Evolutionary conservation across 371 early-diverging fungal species (phyloP).

Genomic region (Circinella minor): DNA sequence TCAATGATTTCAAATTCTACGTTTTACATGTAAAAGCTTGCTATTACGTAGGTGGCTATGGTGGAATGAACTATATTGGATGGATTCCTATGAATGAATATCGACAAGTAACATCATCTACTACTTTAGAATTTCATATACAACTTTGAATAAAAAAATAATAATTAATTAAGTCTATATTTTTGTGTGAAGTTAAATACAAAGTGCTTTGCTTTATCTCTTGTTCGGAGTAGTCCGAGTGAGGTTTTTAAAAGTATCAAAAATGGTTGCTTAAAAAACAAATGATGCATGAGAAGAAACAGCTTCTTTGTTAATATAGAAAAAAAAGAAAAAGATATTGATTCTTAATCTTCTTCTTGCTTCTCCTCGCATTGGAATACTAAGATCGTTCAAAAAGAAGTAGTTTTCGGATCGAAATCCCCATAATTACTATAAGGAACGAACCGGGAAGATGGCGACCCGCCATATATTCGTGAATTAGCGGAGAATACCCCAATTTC

Average conservation of each 20-base stretch:
- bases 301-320: too few relatives aligned
- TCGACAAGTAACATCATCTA: constrained; percentile 19
- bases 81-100: constrained; percentile 43
- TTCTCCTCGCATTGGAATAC: too few relatives aligned
- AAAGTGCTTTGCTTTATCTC: too few relatives aligned
- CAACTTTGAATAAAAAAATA: neutral
- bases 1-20: constrained; percentile 62
- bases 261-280: too few relatives aligned
- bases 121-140: neutral
- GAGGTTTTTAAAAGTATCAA: too few relatives aligned
- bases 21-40: constrained; percentile 47
- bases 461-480: neutral
- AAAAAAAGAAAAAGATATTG: too few relatives aligned
- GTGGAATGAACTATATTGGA: constrained; percentile 53
- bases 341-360: too few relatives aligned
- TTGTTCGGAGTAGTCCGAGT: neutral
- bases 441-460: neutral
- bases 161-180: too few relatives aligned
- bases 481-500: neutral
- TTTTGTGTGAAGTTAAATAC: too few relatives aligned
- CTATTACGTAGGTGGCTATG: constrained; percentile 65
- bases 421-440: neutral
- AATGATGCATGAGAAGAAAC: neutral
- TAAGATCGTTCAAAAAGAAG: neutral
- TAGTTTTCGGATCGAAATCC: neutral